phyloP scores from a whole-genome alignment of 306 rosid genomes.

The Vigna hirtella region DNA sequence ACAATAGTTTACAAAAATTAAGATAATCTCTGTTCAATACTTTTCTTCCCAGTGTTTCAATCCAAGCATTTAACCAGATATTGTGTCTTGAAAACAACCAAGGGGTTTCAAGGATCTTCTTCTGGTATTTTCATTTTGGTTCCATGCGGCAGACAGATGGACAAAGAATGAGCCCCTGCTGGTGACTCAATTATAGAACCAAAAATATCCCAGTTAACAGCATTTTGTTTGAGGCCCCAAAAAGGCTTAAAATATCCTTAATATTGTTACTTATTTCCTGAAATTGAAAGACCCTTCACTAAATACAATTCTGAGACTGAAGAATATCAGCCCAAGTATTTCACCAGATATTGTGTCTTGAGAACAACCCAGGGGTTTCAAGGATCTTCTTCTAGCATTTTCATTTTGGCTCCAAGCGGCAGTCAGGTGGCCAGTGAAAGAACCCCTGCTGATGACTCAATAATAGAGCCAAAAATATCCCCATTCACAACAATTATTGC shows the following conservation, averaged over 20 bases:
- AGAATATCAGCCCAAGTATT: conserved; percentile 1
- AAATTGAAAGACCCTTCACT: not conserved
- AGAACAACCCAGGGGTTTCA: conserved; percentile 54
- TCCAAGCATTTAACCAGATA: conserved; percentile 48
- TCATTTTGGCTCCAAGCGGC: conserved; percentile 40
- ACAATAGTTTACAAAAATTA: not conserved
- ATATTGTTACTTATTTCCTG: not conserved
- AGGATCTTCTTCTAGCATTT: conserved; percentile 60
- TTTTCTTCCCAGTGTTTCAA: not conserved
- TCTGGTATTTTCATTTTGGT: conserved; percentile 49
- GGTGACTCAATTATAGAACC: conserved; percentile 57
- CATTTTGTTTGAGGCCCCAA: not conserved
- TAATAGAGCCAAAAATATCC: conserved; percentile 51
- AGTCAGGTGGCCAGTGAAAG: conserved; percentile 27
- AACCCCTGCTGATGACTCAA: conserved; percentile 39
- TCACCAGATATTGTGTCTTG: conserved; percentile 66
- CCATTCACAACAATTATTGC: not conserved
- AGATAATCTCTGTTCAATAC: not conserved
- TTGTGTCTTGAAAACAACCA: conserved; percentile 59
- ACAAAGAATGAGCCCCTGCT: conserved; percentile 20
- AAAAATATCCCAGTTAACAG: not conserved
- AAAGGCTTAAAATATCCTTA: no score
- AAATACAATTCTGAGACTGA: not conserved
- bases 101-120: conserved; percentile 63
- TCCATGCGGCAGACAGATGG: conserved; percentile 39